Base-by-base conservation (phyloP, 129 eudicot species). In the Lonicera japonica region DNA sequence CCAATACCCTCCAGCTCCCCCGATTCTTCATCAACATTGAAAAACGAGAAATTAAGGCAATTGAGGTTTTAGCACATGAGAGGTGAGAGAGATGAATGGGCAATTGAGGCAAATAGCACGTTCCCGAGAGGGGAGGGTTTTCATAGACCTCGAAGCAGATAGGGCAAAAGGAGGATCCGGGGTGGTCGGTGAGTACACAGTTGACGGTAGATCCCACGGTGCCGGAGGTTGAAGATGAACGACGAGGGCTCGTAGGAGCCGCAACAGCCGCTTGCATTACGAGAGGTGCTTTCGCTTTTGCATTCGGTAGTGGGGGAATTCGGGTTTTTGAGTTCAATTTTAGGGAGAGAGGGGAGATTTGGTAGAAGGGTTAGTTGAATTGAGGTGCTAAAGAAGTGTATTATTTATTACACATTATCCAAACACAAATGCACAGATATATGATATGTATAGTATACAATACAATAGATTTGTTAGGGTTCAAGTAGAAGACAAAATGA, bases 51-150 rank as follows among this genome's bases (percentile, higher is more conserved):
- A n/a, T n/a, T 51, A 56, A 65, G 65, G 19, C 20, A 2, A 34
- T 47, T 17, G 18, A n/a, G 21, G 50, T 29, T 18, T 58, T 21
- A 15, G 55, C 64, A 41, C 79, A 74, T 11, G 58, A 14, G 58
- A 21, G 10, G 51, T 74, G 79, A 6, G 73, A 6, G 73, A 59
- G 14, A 61, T 5, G 47, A 74, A 63, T 14, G 64, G 46, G 63
- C 82, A 77, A 25, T 61, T 19, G 18, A 56, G 29, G 71, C 82
- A 77, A 52, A 18, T n/a, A 45, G 72, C 66, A n/a, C 61, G 39
- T 3, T 25, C 38, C n/a, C 22, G 57, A 56, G 29, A 7, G 36
- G 72, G 22, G 72, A 20, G 54, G 73, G 8, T 45, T 25, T 10
- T 21, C 54, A 25, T 18, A 61, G 50, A 60, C 41, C 2, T 38